These are phyloP conservation scores for Ophiocytium majus DNA, from an alignment of 352 stramenopile species.

Conservation along the genomic window DNA sequence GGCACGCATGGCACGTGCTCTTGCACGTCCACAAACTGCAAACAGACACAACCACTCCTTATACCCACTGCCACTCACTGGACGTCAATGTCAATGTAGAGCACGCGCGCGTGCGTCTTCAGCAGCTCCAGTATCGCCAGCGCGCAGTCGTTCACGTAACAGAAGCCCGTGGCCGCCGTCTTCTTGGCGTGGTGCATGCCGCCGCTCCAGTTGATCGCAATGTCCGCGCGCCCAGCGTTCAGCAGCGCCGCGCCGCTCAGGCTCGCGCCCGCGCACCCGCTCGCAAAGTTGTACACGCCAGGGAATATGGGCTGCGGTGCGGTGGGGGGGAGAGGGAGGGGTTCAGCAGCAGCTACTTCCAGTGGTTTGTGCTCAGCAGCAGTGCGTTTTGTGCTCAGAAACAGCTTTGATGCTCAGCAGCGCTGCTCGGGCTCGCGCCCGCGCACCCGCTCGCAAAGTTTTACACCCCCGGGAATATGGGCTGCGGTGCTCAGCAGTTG, in stretches of 20 bases:
- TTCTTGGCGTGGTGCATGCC: constrained; percentile 99
- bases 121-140: constrained; percentile 96
- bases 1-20: too few species aligned
- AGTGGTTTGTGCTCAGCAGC: too few species aligned
- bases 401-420: too few species aligned
- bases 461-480: constrained; percentile 98
- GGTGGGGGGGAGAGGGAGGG: too few species aligned
- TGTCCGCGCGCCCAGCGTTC: constrained; percentile 89
- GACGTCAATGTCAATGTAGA: constrained; percentile 99
- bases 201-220: constrained; percentile 98
- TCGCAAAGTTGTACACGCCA: constrained; percentile 97
- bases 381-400: too few species aligned
- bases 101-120: constrained; percentile 91
- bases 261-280: constrained; percentile 91
- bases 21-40: too few species aligned
- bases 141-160: constrained; percentile 99
- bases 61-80: constrained; percentile 68
- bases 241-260: constrained; percentile 92
- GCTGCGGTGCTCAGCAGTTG: too few species aligned
- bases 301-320: constrained; percentile 99
- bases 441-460: constrained; percentile 98
- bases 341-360: too few species aligned
- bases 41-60: too few species aligned
- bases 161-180: constrained; percentile 78
- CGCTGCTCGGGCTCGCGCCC: constrained; percentile 89